A percentile compares a stretch with the other conserved stretches of the same genome.
These are phyloP conservation scores for Schwanniomyces polymorphus DNA, from an alignment of 805 yeast genomes.

Conservation along the genomic window DNA sequence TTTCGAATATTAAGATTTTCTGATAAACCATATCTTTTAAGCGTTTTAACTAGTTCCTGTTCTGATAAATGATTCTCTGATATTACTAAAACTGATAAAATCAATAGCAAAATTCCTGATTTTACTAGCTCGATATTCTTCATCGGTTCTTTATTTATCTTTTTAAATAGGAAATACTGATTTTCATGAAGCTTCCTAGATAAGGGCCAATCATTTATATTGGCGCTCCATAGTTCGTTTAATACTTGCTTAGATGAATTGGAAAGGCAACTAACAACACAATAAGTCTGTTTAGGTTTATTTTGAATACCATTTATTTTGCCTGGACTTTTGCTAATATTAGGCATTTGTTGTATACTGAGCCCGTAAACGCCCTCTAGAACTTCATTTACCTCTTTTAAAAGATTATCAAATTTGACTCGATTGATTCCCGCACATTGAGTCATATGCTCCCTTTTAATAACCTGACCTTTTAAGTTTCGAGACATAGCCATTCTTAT, in stretches of 20 bases:
- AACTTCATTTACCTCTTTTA: conserved; percentile 13
- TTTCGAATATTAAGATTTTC: conserved; percentile 15
- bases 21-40: conserved; percentile 28
- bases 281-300: conserved; percentile 13
- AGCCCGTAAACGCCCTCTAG: conserved; percentile 28
- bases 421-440: conserved; percentile 9
- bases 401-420: conserved; percentile 12
- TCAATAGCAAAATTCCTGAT: conserved; percentile 28
- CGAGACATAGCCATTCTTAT: conserved; percentile 18
- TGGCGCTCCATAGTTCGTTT: conserved; percentile 21
- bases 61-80: conserved; percentile 33
- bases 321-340: background rate
- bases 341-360: conserved; percentile 18
- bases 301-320: conserved; percentile 2
- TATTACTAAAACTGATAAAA: conserved; percentile 28
- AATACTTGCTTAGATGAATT: conserved; percentile 19
- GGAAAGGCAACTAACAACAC: conserved; percentile 20
- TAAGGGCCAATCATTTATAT: conserved; percentile 4
- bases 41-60: conserved; percentile 16
- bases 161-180: conserved; percentile 23
- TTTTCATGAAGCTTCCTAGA: conserved; percentile 9
- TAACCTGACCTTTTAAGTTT: conserved; percentile 20
- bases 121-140: conserved; percentile 27
- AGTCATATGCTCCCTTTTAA: conserved; percentile 22
- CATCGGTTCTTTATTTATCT: conserved; percentile 15